Evolutionary conservation across 2,329 filamentous ascomycete species (phyloP).

Genomic region (Calycina marina): DNA sequence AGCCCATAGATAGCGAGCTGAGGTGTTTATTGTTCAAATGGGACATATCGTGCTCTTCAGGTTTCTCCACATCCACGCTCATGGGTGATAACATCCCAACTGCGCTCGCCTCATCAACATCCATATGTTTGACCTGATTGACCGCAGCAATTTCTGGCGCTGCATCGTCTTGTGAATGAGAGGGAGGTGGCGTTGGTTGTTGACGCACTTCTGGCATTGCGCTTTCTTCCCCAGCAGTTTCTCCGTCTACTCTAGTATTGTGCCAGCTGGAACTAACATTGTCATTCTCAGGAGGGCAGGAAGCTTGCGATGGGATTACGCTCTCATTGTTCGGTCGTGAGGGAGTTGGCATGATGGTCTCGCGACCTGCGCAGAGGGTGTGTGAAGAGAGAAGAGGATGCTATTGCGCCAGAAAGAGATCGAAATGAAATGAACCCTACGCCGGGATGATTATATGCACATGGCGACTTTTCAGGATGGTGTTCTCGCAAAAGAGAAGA

Average conservation of each 20-base stretch:
- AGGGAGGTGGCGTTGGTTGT: slow-evolving; percentile 17
- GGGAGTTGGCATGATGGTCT: slow-evolving; percentile 24
- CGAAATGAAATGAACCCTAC: slow-evolving; percentile 11
- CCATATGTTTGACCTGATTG: slow-evolving; percentile 22
- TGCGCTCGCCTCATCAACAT: slow-evolving; percentile 23
- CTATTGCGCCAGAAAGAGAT: slow-evolving; percentile 21
- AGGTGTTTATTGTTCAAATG: slow-evolving; percentile 18
- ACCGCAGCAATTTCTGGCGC: slow-evolving; percentile 6
- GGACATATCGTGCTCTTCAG: slow-evolving; percentile 23
- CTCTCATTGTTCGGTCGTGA: slow-evolving; percentile 14
- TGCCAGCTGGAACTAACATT: slow-evolving; percentile 24
- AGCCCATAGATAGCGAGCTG: slow-evolving; percentile 32
- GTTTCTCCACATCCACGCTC: slow-evolving; percentile 25
- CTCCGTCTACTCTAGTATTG: slow-evolving; percentile 21
- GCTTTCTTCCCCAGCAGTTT: slow-evolving; percentile 17
- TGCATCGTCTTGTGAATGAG: slow-evolving; percentile 11
- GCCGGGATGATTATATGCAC: slow-evolving; percentile 15
- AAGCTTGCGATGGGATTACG: slow-evolving; percentile 20
- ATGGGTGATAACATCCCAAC: slow-evolving; percentile 22
- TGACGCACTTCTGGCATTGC: slow-evolving; percentile 18
- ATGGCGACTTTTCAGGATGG: slow-evolving; percentile 10
- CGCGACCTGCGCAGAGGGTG: slow-evolving; percentile 17
- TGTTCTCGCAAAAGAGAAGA: no score
- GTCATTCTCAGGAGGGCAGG: slow-evolving; percentile 28
- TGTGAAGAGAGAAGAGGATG: slow-evolving; percentile 9